Evolutionary conservation across 768 basidiomycete genomes (phyloP).

Genomic region (Rhizopogon rudus): DNA sequence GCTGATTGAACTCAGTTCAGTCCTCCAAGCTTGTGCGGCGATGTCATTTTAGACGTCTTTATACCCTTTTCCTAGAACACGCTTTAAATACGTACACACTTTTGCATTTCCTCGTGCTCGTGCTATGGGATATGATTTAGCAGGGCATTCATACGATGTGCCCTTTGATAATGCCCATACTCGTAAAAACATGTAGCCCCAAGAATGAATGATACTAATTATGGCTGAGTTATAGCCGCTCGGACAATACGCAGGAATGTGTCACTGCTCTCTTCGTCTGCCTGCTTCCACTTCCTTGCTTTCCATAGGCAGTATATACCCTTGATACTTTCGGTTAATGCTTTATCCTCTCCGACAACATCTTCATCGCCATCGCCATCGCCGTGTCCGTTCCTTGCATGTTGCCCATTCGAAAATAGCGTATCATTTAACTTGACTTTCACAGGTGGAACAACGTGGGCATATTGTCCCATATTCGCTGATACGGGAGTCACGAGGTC

Average conservation of each 20-base stretch:
- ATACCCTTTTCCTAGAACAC: not conserved
- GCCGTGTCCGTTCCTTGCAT: not conserved
- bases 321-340: slow-evolving; percentile 47
- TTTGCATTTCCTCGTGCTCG: not conserved
- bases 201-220: not conserved
- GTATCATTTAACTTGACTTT: slow-evolving; percentile 9
- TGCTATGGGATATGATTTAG: not conserved
- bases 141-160: not conserved
- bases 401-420: slow-evolving; percentile 2
- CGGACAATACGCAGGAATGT: slow-evolving; percentile 31
- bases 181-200: not conserved
- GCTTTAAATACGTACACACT: not conserved
- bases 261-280: slow-evolving; percentile 17
- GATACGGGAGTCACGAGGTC: slow-evolving; percentile 20
- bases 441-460: slow-evolving; percentile 11
- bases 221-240: slow-evolving; percentile 20
- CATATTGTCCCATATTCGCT: slow-evolving; percentile 6
- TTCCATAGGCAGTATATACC: slow-evolving; percentile 61
- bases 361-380: not conserved
- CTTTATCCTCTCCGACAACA: slow-evolving; percentile 27
- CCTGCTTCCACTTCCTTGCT: slow-evolving; percentile 28
- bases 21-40: slow-evolving; percentile 12
- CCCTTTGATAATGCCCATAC: not conserved
- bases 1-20: slow-evolving; percentile 16
- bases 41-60: not conserved